phyloP scores from a whole-genome alignment of 768 basidiomycete species.

The Lentinula lateritia region DNA sequence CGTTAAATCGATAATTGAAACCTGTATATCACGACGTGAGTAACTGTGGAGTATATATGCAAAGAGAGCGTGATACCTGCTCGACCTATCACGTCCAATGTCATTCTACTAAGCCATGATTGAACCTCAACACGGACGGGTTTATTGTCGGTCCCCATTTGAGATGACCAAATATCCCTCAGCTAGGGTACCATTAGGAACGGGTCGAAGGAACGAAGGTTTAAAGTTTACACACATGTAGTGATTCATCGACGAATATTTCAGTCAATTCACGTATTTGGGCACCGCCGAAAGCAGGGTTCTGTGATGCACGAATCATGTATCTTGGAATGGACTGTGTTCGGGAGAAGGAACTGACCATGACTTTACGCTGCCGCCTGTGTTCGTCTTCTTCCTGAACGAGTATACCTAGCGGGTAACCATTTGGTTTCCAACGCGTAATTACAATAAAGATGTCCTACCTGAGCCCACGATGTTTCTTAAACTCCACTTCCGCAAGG shows the following conservation, averaged over 20 bases:
- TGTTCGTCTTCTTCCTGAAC: slow-evolving; percentile 44
- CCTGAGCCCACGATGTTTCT: slow-evolving; percentile 29
- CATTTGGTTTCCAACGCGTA: neutral
- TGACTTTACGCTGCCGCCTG: slow-evolving; percentile 37
- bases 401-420: slow-evolving; percentile 38
- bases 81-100: slow-evolving; percentile 37
- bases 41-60: neutral
- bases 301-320: slow-evolving; percentile 18
- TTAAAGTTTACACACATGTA: slow-evolving; percentile 17
- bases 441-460: neutral
- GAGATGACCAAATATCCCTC: slow-evolving; percentile 23
- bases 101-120: slow-evolving; percentile 26
- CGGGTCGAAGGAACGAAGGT: neutral
- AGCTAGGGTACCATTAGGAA: slow-evolving; percentile 16
- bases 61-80: slow-evolving; percentile 20
- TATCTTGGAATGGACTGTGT: neutral
- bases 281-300: slow-evolving; percentile 37
- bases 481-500: slow-evolving; percentile 16
- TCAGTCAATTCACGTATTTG: slow-evolving; percentile 34
- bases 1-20: slow-evolving; percentile 30
- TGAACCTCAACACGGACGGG: slow-evolving; percentile 13
- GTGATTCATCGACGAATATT: slow-evolving; percentile 30
- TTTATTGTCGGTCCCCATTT: slow-evolving; percentile 14
- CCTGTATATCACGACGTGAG: slow-evolving; percentile 17
- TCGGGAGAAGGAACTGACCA: slow-evolving; percentile 21